Base-by-base conservation (phyloP, 129 eudicot species). In the Glebionis coronaria region DNA sequence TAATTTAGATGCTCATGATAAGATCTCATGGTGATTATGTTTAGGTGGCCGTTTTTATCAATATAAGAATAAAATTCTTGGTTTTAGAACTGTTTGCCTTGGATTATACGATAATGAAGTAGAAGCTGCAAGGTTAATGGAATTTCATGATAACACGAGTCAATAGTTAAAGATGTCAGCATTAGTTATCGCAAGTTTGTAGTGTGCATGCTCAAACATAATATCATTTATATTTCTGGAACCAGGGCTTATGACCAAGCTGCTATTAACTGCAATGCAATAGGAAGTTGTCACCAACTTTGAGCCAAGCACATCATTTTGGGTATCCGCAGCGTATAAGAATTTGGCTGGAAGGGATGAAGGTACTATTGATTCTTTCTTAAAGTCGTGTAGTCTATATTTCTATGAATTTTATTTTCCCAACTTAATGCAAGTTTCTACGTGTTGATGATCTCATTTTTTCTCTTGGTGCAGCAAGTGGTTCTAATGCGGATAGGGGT, bases 91-190 rank as follows among this genome's bases (percentile, higher is more conserved):
- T 86, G 84, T 83, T 60, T 89, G 86, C 78, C 97, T 90, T 75
- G 94, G 97, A 71, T 84, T 86, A 86, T 86, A 81, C 88, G 88
- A 90, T 84, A 86, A 74, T 31, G 88, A 90, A 86, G 82, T 74
- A 77, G 90, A 90, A 77, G 97, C 95, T 78, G 97, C 97, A 83
- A 86, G 97, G 95, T 90, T 81, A 74, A 80, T 73, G 29, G 51
- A 82, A 73, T 62, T 77, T 62, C 46, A 70, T 27, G 73, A 73
- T 64, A 54, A 73, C 46, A 63, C 15, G 8, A 73, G 65, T 56
- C 44, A 23, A n/a, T n/a, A n/a, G n/a, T 57, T 59, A 15, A 11
- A 58, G 71, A 53, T 5, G 61, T 63, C n/a, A n/a, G n/a, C n/a
- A n/a, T n/a, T n/a, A n/a, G n/a, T n/a, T n/a, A n/a, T n/a, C n/a